Evolutionary conservation across 345 rosid species (phyloP), one percentile per base, ranked within the genome.

Genomic region (Salix arbutifolia): DNA sequence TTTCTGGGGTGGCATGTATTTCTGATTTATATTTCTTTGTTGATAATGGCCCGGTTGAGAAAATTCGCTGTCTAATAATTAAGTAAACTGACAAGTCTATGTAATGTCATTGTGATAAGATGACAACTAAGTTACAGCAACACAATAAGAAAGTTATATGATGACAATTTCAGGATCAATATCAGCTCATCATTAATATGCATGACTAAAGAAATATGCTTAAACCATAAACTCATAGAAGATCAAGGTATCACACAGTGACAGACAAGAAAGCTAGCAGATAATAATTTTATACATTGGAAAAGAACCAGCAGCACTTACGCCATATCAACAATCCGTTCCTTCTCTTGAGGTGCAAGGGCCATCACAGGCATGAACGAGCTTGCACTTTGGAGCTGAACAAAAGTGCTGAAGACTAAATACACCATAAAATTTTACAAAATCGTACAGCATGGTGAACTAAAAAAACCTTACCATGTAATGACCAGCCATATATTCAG

Each of bases 281-380:
- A 21, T 62, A 10, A 62, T 8, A 5, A 62, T 26, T 4, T 26
- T 65, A 65, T 44, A 46, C 44, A 30, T 17, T 26, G 67, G 53
- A 64, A 11, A 52, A 37, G 42, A 31, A 53, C 18, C 67, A 70
- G 37, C 25, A 67, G 56, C 74, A 86, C 99, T 91, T 87, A 95
- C 97, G 99, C 99, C 91, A 96, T 88, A 79, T 96, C 99, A 72
- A 96, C 88, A 72, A 96, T 75, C 53, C 94, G 86, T 75, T 96
- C 99, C 75, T 89, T 93, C 77, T 96, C 99, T 80, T 88, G 91
- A 73, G 99, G 98, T 65, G 98, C 99, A 84, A 96, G 98, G 78
- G 98, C 97, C 99, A 96, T 93, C 74, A 96, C 97, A 38, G 98
- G 97, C 89, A 96, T 83, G 85, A 96, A 92, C 1, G 98, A 96